Evolutionary conservation across 768 basidiomycete species (phyloP).

Genomic region (Serendipita indica): DNA sequence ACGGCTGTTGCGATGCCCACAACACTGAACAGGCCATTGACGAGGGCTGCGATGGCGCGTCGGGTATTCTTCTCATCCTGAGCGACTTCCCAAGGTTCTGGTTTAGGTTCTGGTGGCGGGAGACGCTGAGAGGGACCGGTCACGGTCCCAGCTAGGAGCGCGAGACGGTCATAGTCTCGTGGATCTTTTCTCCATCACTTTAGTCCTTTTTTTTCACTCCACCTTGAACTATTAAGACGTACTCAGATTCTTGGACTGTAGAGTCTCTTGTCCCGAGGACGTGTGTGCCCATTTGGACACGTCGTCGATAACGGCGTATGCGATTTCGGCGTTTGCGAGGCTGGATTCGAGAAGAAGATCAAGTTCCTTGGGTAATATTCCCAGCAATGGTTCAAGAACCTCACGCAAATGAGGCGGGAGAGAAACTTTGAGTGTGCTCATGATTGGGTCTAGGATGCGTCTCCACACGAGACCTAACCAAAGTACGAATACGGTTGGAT

Average conservation of each 20-base stretch:
- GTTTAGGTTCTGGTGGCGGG: slow-evolving; percentile 4
- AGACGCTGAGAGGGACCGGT: background rate
- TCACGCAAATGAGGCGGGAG: background rate
- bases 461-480: no score
- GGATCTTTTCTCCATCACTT: background rate
- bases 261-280: background rate
- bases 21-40: slow-evolving; percentile 7
- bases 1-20: background rate
- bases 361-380: background rate
- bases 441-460: no score
- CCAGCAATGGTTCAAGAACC: background rate
- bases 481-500: background rate
- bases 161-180: background rate
- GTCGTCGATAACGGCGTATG: background rate
- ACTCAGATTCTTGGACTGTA: background rate
- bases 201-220: background rate
- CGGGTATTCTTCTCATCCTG: slow-evolving; percentile 8
- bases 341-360: background rate
- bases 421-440: background rate
- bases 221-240: background rate
- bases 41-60: background rate
- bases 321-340: background rate
- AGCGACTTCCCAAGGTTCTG: slow-evolving; percentile 7
- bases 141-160: background rate
- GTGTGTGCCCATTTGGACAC: slow-evolving; percentile 2